These are phyloP conservation scores for Discostella stelligeroides DNA, from an alignment of 108 stramenopile genomes.

Conservation along the genomic window DNA sequence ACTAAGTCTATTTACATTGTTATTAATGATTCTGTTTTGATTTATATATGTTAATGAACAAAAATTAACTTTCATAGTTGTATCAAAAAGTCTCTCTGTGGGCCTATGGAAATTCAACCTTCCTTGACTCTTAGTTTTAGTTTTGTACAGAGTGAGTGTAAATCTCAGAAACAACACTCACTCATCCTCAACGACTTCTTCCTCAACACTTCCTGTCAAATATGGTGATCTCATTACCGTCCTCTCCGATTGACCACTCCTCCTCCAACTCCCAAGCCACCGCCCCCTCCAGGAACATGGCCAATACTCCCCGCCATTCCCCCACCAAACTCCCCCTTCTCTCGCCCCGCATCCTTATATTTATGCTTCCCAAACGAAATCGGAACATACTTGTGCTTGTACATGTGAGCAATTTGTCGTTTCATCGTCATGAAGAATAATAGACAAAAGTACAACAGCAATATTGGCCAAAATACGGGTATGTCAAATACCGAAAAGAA, in stretches of 20 bases:
- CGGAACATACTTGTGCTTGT: slow-evolving; percentile 98
- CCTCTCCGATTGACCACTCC: slow-evolving; percentile 27
- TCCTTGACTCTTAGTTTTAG: too few species aligned
- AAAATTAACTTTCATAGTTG: too few species aligned
- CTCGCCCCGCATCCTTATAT: slow-evolving; percentile 86
- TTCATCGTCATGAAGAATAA: slow-evolving; percentile 99
- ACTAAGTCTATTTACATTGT: too few species aligned
- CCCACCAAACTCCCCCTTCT: slow-evolving; percentile 76
- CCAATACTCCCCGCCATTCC: slow-evolving; percentile 69
- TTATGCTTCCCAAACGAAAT: slow-evolving; percentile 93
- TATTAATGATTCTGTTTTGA: too few species aligned
- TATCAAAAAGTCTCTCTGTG: too few species aligned
- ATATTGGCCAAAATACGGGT: slow-evolving; percentile 99
- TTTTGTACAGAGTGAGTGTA: too few species aligned
- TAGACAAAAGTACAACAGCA: slow-evolving; percentile 96
- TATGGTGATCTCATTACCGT: slow-evolving; percentile 20
- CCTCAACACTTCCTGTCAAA: too few species aligned
- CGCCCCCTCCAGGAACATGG: not conserved
- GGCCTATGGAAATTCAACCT: too few species aligned
- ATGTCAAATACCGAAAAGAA: slow-evolving; percentile 97
- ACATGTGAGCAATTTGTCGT: slow-evolving; percentile 98
- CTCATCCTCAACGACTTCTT: too few species aligned
- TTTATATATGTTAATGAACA: too few species aligned
- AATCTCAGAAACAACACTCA: too few species aligned
- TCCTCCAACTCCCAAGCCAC: slow-evolving; percentile 8